phyloP scores from a whole-genome alignment of 75 land plant genomes.

The Pinus taeda region DNA sequence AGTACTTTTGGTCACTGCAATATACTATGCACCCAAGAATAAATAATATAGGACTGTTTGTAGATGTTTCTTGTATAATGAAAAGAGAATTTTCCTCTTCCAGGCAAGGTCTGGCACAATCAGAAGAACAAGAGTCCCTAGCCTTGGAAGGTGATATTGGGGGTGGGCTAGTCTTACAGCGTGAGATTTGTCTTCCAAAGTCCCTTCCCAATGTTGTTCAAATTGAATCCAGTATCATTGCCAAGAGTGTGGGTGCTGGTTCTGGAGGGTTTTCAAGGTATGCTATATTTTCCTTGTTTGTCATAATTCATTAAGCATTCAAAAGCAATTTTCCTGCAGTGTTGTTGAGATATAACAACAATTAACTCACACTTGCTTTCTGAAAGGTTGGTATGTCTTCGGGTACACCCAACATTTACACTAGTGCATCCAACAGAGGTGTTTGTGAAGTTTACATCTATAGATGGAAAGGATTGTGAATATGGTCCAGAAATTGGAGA shows the following conservation, averaged over 20 bases:
- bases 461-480: constrained; percentile 66
- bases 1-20: neutral
- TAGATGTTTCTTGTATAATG: neutral
- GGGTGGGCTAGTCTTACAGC: constrained; percentile 68
- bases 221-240: constrained; percentile 64
- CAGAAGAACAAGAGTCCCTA: constrained; percentile 49
- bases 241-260: constrained; percentile 88
- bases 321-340: neutral
- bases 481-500: constrained; percentile 62
- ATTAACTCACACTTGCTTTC: neutral
- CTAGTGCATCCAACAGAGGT: constrained; percentile 73
- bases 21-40: neutral
- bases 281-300: neutral
- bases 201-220: constrained; percentile 36
- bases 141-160: constrained; percentile 77
- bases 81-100: neutral
- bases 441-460: constrained; percentile 62
- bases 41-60: neutral
- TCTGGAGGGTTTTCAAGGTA: constrained; percentile 99
- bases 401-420: constrained; percentile 76
- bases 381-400: constrained; percentile 74
- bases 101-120: constrained; percentile 51
- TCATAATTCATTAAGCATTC: neutral
- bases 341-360: constrained; percentile 1
- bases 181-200: constrained; percentile 50